Evolutionary conservation across 331 rosid genomes (phyloP).

Genomic region (Rhamnella rubrinervis): DNA sequence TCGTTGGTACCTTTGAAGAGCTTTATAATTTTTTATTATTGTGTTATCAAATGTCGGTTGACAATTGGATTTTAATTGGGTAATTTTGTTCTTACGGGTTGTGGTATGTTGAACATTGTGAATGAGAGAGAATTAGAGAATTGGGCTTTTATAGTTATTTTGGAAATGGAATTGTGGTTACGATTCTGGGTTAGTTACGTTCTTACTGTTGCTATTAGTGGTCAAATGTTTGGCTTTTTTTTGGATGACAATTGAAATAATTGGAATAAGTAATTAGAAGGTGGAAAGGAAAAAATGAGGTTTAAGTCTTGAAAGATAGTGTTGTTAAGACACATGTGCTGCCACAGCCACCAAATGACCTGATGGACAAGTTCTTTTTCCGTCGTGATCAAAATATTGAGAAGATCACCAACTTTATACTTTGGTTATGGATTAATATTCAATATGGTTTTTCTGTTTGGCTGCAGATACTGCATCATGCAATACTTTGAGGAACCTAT

Average conservation of each 20-base stretch:
- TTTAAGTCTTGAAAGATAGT: too few relatives aligned
- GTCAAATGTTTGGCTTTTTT: neutral
- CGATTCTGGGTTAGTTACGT: too few relatives aligned
- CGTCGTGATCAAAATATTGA: too few relatives aligned
- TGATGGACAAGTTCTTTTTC: too few relatives aligned
- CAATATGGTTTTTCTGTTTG: neutral
- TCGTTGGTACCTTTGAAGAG: too few relatives aligned
- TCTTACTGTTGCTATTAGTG: neutral
- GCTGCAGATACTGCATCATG: conserved; percentile 62
- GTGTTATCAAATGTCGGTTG: neutral
- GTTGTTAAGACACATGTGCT: too few relatives aligned
- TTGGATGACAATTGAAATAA: too few relatives aligned
- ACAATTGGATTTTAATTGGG: neutral
- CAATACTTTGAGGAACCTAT: conserved; percentile 56
- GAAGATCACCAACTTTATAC: neutral
- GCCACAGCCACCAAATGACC: too few relatives aligned
- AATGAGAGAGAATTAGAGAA: neutral
- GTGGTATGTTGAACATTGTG: neutral
- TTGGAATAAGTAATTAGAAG: too few relatives aligned
- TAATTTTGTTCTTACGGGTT: conserved; percentile 4
- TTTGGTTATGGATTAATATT: conserved; percentile 11
- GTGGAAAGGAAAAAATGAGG: too few relatives aligned
- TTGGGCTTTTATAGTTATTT: neutral
- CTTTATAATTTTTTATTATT: neutral
- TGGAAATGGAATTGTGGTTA: neutral